Base-by-base conservation (phyloP, 257 asterid genomes). In the Fraxinus cuspidata region DNA sequence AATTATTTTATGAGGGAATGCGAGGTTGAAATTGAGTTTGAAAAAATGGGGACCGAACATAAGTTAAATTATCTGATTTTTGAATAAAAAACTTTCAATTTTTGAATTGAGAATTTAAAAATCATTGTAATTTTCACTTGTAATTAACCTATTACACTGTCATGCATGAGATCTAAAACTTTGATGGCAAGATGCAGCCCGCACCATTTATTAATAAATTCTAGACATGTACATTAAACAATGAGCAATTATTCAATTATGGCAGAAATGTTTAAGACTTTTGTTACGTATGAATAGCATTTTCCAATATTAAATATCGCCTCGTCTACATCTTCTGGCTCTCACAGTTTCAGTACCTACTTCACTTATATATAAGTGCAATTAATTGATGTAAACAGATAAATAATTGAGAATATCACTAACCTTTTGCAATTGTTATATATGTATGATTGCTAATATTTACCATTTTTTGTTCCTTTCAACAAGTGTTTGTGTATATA, bases 361-460 rank as follows among this genome's bases (percentile, higher is more conserved):
- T 21, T 21, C 2, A 60, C 68, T 60, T 60, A 60, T 19, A n/a
- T 18, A 56, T 7, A 25, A 21, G 32, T 60, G 18, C 68, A 23
- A 60, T 60, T 60, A 21, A 60, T 60, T 58, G 9, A 60, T 60
- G 15, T 21, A 10, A 60, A 7, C 2, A 60, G 68, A 60, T 31
- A 37, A 10, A 44, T 37, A 51, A 77, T 65, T 37, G 10, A 64
- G n/a, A 78, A 60, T 71, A 49, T 47, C 65, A 71, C 32, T 19
- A 8, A 53, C 74, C 71, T 73, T 11, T n/a, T 4, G 34, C 58
- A 35, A 76, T 77, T 79, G 16, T 79, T 60, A 74, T 79, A 79
- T 78, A 81, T 58, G 32, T 74, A 84, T 86, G 51, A 86, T 83
- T 83, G 81, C 84, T 4, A 21, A 19, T 77, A 42, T n/a, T 32